Percentiles rank a stretch among this genome's conserved stretches.
These are phyloP conservation scores for Populus tomentosa DNA, from an alignment of 441 rosid species.

Conservation along the genomic window DNA sequence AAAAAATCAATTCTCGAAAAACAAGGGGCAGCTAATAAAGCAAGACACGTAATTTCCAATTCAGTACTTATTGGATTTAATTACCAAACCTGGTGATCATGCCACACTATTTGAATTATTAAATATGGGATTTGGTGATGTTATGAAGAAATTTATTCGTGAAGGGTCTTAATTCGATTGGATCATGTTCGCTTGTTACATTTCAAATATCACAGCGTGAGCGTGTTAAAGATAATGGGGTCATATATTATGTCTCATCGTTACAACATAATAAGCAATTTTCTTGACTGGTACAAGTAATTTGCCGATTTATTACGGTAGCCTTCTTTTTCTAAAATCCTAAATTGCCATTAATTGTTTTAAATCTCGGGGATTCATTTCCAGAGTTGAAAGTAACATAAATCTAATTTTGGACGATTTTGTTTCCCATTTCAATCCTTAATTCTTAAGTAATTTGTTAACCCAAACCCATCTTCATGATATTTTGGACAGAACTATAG, in stretches of 20 bases:
- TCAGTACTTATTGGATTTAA: not conserved
- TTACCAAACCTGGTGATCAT: not conserved
- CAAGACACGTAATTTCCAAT: not conserved
- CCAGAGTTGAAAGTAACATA: no score
- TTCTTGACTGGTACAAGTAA: slow-evolving; percentile 27
- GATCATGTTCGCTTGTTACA: not conserved
- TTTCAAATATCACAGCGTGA: slow-evolving; percentile 14
- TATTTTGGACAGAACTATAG: no score
- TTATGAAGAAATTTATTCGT: no score
- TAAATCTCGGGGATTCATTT: no score
- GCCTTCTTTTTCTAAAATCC: slow-evolving; percentile 8
- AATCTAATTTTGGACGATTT: no score
- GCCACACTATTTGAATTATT: not conserved
- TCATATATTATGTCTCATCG: slow-evolving; percentile 28
- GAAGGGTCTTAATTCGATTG: slow-evolving; percentile 2
- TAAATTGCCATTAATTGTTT: slow-evolving; percentile 5
- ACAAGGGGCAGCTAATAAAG: not conserved
- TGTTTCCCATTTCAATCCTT: no score
- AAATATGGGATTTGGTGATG: not conserved
- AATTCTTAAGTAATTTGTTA: no score
- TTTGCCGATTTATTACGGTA: slow-evolving; percentile 27
- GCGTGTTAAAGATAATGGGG: not conserved
- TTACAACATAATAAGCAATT: slow-evolving; percentile 41
- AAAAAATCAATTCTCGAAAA: no score
- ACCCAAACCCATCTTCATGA: no score